Percentiles rank a stretch among this genome's conserved stretches.
phyloP scores from a whole-genome alignment of 176 grass and related monocot genomes.

The Rhynchospora breviuscula region DNA sequence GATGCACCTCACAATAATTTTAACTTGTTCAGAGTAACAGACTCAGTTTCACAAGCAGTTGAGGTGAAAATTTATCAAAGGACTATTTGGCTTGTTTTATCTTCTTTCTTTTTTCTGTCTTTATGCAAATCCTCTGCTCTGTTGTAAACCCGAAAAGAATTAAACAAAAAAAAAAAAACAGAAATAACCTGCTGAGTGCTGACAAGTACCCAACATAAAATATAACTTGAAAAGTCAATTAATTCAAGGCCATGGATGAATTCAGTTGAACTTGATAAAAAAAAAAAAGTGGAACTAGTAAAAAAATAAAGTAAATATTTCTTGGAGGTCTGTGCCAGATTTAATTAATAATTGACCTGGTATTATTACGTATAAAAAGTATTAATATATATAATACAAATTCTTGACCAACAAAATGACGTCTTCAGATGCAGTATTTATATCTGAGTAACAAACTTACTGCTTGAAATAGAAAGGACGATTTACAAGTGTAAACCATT shows the following conservation, averaged over 20 bases:
- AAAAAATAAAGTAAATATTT: background rate
- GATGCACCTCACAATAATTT: background rate
- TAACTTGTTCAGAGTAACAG: background rate
- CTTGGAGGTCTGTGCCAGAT: too few relatives aligned
- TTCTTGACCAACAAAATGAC: too few relatives aligned
- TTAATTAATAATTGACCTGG: background rate
- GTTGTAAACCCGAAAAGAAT: background rate
- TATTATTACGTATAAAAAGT: background rate
- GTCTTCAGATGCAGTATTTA: too few relatives aligned
- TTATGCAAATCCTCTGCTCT: too few relatives aligned
- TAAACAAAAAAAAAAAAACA: background rate
- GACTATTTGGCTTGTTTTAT: too few relatives aligned
- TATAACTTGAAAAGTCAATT: background rate
- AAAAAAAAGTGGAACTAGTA: background rate
- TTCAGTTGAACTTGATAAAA: background rate
- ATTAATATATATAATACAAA: background rate
- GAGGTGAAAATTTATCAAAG: too few relatives aligned
- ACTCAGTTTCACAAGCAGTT: too few relatives aligned
- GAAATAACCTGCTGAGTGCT: background rate
- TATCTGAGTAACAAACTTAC: too few relatives aligned
- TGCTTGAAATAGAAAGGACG: too few relatives aligned
- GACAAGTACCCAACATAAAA: background rate
- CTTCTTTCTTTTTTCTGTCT: too few relatives aligned
- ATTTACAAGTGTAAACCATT: too few relatives aligned
- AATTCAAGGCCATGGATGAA: background rate